Evolutionary conservation across 2,329 filamentous ascomycete species (phyloP).

Genomic region (Pestalotiopsis sp.): DNA sequence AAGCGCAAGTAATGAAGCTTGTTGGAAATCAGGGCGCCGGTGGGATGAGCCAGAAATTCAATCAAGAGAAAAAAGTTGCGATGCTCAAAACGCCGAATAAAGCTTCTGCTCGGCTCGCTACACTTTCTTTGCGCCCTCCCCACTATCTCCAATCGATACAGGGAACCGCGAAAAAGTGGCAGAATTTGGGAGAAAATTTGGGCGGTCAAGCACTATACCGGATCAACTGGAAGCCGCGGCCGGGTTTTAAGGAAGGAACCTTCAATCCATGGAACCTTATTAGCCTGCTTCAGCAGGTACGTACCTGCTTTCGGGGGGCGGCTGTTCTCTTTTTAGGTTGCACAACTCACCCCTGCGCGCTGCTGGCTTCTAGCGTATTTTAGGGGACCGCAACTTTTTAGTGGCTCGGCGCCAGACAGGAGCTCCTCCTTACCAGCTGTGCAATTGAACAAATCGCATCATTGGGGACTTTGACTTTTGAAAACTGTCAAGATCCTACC

Average conservation of each 20-base stretch:
- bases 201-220: constrained; percentile 15
- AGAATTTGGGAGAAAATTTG: constrained; percentile 22
- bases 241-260: not conserved
- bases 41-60: not conserved
- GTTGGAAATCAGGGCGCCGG: not conserved
- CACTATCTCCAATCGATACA: constrained; percentile 10
- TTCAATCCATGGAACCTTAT: not conserved
- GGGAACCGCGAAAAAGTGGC: constrained; percentile 15
- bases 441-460: constrained; percentile 8
- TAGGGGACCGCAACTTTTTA: not conserved
- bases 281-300: not conserved
- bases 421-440: not conserved
- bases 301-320: not conserved
- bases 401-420: not conserved
- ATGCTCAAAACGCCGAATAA: not conserved
- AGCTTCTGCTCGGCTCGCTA: not conserved
- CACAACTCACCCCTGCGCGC: not conserved
- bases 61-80: not conserved
- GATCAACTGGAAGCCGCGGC: constrained; percentile 2
- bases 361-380: not conserved
- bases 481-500: constrained; percentile 18
- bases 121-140: not conserved
- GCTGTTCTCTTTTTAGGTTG: not conserved
- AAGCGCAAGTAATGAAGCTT: not conserved
- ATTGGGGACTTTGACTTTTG: not conserved